Evolutionary conservation across 2,329 filamentous ascomycete genomes (phyloP).

Genomic region (Neofusicoccum umdonicola): DNA sequence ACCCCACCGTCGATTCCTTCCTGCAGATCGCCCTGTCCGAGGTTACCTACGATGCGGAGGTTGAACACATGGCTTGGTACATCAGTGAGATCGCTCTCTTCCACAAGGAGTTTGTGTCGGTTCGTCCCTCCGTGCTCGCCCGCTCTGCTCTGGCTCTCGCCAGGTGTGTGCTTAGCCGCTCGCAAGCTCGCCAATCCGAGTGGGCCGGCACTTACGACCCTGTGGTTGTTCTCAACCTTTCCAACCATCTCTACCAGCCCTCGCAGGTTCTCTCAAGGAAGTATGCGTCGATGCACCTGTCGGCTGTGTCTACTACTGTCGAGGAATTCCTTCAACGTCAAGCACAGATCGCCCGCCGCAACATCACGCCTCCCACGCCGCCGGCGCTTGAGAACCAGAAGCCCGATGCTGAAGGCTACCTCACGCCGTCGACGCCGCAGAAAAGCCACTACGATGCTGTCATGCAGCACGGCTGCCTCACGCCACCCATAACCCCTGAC

Average conservation of each 20-base stretch:
- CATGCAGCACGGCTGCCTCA: constrained; percentile 73
- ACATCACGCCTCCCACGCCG: constrained; percentile 53
- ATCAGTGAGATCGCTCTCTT: constrained; percentile 94
- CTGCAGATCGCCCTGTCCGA: constrained; percentile 82
- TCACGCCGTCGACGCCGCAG: constrained; percentile 74
- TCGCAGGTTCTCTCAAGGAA: constrained; percentile 67
- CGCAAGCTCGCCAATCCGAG: constrained; percentile 71
- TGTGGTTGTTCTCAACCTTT: constrained; percentile 62
- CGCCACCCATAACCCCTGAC: constrained; percentile 82
- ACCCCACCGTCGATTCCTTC: constrained; percentile 94
- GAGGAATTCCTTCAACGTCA: constrained; percentile 66
- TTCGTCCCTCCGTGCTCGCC: constrained; percentile 86
- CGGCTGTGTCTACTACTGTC: constrained; percentile 61
- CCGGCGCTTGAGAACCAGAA: constrained; percentile 58
- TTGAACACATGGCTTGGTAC: constrained; percentile 93
- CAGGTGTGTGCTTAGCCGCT: constrained; percentile 77
- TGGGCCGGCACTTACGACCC: constrained; percentile 73
- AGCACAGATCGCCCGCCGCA: constrained; percentile 50
- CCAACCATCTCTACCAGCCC: constrained; percentile 64
- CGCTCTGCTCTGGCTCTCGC: constrained; percentile 82
- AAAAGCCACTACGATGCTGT: constrained; percentile 66
- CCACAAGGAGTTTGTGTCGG: constrained; percentile 94
- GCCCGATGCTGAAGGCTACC: constrained; percentile 43
- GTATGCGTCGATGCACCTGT: constrained; percentile 65
- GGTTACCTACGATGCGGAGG: constrained; percentile 71